These are phyloP conservation scores for Bertia moriformis DNA, from an alignment of 2,329 filamentous ascomycete species.

Conservation along the genomic window DNA sequence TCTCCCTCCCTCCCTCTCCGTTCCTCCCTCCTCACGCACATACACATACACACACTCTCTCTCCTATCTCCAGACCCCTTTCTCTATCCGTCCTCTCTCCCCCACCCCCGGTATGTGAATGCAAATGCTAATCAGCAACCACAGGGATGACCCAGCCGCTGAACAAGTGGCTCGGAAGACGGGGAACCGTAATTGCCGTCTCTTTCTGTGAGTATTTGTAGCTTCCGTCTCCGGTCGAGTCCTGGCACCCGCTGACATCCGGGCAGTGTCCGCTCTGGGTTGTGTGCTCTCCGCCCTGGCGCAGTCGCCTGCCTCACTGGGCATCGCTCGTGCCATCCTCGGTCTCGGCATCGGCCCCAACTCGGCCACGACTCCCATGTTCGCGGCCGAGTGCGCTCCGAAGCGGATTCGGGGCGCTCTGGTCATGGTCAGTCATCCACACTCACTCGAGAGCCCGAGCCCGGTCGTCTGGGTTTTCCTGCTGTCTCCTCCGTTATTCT, in stretches of 20 bases:
- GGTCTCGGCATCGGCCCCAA: constrained; percentile 22
- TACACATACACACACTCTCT: too few relatives aligned
- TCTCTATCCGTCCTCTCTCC: too few relatives aligned
- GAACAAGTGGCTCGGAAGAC: constrained; percentile 46
- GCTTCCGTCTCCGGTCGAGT: too few relatives aligned
- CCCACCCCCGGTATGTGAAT: too few relatives aligned
- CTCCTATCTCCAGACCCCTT: too few relatives aligned
- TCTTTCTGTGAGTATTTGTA: constrained; percentile 35
- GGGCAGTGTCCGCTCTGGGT: not conserved
- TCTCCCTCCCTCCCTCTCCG: constrained; percentile 22
- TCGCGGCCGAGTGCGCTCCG: constrained; percentile 19
- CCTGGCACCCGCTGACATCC: not conserved
- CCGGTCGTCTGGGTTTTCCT: too few relatives aligned
- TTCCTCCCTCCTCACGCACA: too few relatives aligned
- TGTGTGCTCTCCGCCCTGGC: not conserved
- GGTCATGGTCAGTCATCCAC: too few relatives aligned
- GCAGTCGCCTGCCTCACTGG: constrained; percentile 11
- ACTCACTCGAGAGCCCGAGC: too few relatives aligned
- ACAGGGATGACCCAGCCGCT: constrained; percentile 37
- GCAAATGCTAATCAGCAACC: too few relatives aligned
- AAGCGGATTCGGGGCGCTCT: constrained; percentile 21
- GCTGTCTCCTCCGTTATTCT: too few relatives aligned
- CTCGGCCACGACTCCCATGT: constrained; percentile 18
- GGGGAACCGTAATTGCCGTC: constrained; percentile 50
- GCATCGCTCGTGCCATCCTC: constrained; percentile 17